Percentiles rank a stretch among this genome's conserved stretches.
These are phyloP conservation scores for Clathrus columnatus DNA, from an alignment of 768 basidiomycete species.

Conservation along the genomic window DNA sequence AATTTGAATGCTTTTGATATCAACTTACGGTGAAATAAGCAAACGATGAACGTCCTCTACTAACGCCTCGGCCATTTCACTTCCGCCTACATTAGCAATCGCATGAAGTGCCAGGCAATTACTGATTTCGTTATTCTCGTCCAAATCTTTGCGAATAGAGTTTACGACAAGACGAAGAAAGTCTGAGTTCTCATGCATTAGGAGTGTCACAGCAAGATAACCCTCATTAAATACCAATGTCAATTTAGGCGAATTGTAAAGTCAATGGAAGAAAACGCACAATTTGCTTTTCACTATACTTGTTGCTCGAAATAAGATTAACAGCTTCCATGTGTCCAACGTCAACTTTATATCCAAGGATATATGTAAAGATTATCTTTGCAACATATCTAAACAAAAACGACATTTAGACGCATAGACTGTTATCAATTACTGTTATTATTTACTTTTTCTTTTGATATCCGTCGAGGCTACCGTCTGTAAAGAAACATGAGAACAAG, in stretches of 20 bases:
- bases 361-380: conserved; percentile 98
- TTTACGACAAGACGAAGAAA: conserved; percentile 95
- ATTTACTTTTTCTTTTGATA: conserved; percentile 89
- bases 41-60: conserved; percentile 90
- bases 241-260: not conserved
- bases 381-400: conserved; percentile 73
- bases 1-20: not conserved
- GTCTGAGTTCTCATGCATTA: conserved; percentile 99
- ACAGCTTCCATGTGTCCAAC: conserved; percentile 99
- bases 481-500: not conserved
- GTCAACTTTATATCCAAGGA: conserved; percentile 97
- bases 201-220: conserved; percentile 90
- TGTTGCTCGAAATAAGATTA: conserved; percentile 89
- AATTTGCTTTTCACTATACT: conserved; percentile 99
- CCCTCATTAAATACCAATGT: conserved; percentile 44
- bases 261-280: conserved; percentile 38
- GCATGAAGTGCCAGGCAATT: conserved; percentile 97
- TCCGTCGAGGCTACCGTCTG: conserved; percentile 79
- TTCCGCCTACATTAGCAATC: conserved; percentile 95
- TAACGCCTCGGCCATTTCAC: conserved; percentile 96
- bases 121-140: conserved; percentile 87
- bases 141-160: conserved; percentile 94
- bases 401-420: conserved; percentile 7
- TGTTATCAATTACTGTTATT: not conserved
- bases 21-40: conserved; percentile 81